phyloP scores from a whole-genome alignment of 306 rosid species.

The Morella rubra region DNA sequence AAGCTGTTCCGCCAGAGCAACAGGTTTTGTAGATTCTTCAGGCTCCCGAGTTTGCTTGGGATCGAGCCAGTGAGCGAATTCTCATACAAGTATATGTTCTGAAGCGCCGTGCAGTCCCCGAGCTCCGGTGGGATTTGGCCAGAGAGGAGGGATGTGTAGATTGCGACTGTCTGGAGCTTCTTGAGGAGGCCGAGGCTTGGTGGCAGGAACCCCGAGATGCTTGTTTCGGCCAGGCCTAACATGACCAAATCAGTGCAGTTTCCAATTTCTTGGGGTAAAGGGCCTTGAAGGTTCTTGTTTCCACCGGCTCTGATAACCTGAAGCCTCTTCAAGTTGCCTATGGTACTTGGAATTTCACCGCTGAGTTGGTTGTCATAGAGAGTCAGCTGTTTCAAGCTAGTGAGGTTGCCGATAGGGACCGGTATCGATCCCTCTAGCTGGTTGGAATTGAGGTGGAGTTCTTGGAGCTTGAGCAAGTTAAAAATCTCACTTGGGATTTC shows the following conservation, averaged over 20 bases:
- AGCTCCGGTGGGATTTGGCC: constrained; percentile 76
- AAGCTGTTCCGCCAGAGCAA: constrained; percentile 79
- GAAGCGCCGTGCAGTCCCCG: constrained; percentile 62
- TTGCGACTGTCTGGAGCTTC: constrained; percentile 69
- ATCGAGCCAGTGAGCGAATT: constrained; percentile 78
- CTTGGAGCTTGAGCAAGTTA: constrained; percentile 49
- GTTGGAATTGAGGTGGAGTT: constrained; percentile 67
- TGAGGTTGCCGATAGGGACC: constrained; percentile 60
- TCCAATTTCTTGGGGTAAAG: constrained; percentile 68
- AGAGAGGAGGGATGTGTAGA: constrained; percentile 74
- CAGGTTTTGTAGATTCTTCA: constrained; percentile 57
- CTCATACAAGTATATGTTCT: constrained; percentile 65
- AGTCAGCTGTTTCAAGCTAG: constrained; percentile 43
- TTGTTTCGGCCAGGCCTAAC: constrained; percentile 86
- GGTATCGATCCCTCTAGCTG: constrained; percentile 67
- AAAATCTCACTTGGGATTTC: constrained; percentile 66
- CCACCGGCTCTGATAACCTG: constrained; percentile 83
- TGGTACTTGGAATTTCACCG: constrained; percentile 59
- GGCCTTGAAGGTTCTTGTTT: constrained; percentile 75
- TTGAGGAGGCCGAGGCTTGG: constrained; percentile 56
- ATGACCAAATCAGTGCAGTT: constrained; percentile 62
- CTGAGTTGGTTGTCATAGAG: constrained; percentile 70
- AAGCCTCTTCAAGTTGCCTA: constrained; percentile 55
- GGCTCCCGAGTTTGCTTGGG: constrained; percentile 62
- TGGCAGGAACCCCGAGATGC: constrained; percentile 73